Conservation (phyloP, 306 rosid species). For the Castanopsis chinensis region DNA sequence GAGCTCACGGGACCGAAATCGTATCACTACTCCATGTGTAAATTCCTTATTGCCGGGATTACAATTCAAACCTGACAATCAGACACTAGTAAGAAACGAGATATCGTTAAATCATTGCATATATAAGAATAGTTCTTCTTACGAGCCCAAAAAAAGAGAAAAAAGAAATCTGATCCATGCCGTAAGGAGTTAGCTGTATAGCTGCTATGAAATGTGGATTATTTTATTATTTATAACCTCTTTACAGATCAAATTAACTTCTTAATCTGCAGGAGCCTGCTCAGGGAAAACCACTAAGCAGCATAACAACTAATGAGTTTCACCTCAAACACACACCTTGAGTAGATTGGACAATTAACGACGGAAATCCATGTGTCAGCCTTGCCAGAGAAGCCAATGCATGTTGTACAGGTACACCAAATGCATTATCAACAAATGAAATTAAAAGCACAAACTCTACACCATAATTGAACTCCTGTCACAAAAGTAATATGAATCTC, state of each 20-base stretch:
- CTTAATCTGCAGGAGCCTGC: constrained; percentile 1
- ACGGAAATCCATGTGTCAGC: constrained; percentile 55
- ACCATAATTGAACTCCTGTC: constrained; percentile 83
- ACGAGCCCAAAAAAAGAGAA: not conserved
- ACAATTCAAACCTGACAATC: constrained; percentile 63
- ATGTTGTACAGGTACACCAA: constrained; percentile 36
- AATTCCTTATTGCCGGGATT: constrained; percentile 61
- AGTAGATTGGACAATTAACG: constrained; percentile 82
- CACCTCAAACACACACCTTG: constrained; percentile 50
- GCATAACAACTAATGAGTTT: constrained; percentile 15
- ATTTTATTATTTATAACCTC: not conserved
- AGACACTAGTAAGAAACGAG: constrained; percentile 15
- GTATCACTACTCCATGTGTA: constrained; percentile 64
- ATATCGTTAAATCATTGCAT: not conserved
- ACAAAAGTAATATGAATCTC: constrained; percentile 18
- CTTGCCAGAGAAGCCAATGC: constrained; percentile 60
- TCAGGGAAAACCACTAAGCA: constrained; percentile 16
- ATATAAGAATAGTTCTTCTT: not conserved
- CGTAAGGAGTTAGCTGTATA: not conserved
- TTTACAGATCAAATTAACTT: constrained; percentile 3
- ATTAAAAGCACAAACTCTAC: constrained; percentile 79
- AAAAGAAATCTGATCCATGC: not conserved
- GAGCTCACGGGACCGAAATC: constrained; percentile 83
- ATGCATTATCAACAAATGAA: constrained; percentile 49
- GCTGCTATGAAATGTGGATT: not conserved